Base-by-base conservation (phyloP, 352 stramenopile genomes). In the Peronospora belbahrii region DNA sequence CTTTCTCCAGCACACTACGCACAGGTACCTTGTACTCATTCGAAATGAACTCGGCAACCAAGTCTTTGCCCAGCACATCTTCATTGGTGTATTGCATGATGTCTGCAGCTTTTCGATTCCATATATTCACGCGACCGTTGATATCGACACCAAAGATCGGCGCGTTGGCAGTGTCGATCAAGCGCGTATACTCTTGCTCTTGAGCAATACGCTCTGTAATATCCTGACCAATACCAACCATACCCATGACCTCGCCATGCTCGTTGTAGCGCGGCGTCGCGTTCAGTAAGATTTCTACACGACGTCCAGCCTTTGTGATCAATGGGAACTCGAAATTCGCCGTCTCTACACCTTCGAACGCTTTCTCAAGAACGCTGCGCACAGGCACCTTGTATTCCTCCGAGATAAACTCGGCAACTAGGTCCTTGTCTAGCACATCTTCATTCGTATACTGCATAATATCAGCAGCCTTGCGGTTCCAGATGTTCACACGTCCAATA, bases 81-180 rank as follows among this genome's bases (percentile, higher is more conserved):
- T 67, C 44, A 0, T 54, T 60, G 2, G 64, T 62, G 42, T 85
- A 87, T 38, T 86, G 77, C 19, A 75, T 89, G 0, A 4, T 27
- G 1, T 27, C 23, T 6, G 23, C 23, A 6, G 23, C 23, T 7
- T 27, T 27, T 6, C 70, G 49, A 45, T 88, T 85, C 66, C 72
- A 80, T 17, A 82, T 79, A 14, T 83, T 82, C 4, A 83, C 70
- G 2, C 45, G 35, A 10, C 77, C 67, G 48, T 53, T 35, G 11
- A 53, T 42, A 40, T 94, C 77, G 2, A 94, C 74, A 17, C 82
- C 84, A 33, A 95, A 92, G 18, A 94, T 94, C 9, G 83, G 78
- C 2, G 80, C 74, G 33, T 95, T 94, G 0, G 77, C 74, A 5
- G 60, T 83, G 22, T 88, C 74, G 23, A 88, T 81, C 8, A 88